These are phyloP conservation scores for Cenchrus americanus DNA, from an alignment of 176 grass and related monocot species.

Conservation along the genomic window DNA sequence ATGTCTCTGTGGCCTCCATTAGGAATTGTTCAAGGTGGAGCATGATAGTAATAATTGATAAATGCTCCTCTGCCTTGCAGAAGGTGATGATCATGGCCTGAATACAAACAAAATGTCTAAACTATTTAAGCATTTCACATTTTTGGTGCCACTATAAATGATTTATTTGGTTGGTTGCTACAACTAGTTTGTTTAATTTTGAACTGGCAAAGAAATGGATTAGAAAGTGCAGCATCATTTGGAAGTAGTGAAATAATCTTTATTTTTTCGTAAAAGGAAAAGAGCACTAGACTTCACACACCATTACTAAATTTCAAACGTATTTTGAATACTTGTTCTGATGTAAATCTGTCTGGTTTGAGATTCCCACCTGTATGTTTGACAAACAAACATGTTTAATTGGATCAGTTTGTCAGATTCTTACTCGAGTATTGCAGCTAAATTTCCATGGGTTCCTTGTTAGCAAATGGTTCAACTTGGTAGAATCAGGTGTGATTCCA, in stretches of 20 bases:
- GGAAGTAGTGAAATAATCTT: constrained; percentile 12
- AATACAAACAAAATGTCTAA: background rate
- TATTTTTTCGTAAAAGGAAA: background rate
- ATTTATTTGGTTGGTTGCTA: background rate
- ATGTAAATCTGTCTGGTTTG: constrained; percentile 1
- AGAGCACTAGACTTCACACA: background rate
- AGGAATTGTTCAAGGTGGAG: constrained; percentile 16
- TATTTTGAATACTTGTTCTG: constrained; percentile 14
- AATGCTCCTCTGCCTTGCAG: constrained; percentile 2
- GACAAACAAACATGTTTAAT: background rate
- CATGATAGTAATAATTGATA: background rate
- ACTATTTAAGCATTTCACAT: background rate
- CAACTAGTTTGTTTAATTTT: background rate
- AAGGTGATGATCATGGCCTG: background rate
- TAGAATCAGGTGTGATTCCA: background rate
- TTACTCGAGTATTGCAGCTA: background rate
- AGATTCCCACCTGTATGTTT: background rate
- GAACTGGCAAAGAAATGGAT: background rate
- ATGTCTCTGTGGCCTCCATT: background rate
- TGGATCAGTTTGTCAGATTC: constrained; percentile 2
- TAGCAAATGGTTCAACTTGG: constrained; percentile 1
- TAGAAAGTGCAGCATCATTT: background rate
- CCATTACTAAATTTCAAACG: background rate
- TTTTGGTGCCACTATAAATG: background rate
- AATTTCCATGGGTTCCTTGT: constrained; percentile 16